Evolutionary conservation across 805 yeast species (phyloP).

Genomic region (Yarrowia yakushimensis): DNA sequence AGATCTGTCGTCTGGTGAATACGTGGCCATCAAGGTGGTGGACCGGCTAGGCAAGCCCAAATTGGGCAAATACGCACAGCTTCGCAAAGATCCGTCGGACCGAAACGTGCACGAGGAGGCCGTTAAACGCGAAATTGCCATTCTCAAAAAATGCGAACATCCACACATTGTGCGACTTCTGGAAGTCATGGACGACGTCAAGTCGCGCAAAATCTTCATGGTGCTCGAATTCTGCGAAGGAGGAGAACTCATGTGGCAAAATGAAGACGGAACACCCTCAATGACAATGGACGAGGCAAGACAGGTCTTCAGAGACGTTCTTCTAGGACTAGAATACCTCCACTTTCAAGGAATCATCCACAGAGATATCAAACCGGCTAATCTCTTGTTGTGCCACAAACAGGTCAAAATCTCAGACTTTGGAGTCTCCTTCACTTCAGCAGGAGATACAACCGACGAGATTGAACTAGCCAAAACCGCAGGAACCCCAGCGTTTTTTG

Average conservation of each 20-base stretch:
- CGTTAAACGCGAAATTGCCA: conserved; percentile 82
- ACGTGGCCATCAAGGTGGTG: conserved; percentile 92
- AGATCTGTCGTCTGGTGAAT: conserved; percentile 52
- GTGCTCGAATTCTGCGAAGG: conserved; percentile 85
- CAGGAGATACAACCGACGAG: conserved; percentile 54
- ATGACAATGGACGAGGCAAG: conserved; percentile 35
- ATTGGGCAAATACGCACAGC: conserved; percentile 45
- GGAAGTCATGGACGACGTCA: conserved; percentile 84
- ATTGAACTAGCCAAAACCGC: conserved; percentile 68
- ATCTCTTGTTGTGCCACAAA: conserved; percentile 64
- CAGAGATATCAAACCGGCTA: conserved; percentile 93
- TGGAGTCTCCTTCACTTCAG: conserved; percentile 74
- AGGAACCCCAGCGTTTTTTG: conserved; percentile 74
- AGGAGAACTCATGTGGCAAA: conserved; percentile 66
- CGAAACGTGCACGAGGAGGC: conserved; percentile 55
- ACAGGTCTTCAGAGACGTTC: conserved; percentile 73
- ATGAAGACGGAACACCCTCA: not conserved
- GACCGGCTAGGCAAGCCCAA: conserved; percentile 64
- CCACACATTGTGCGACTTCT: conserved; percentile 85
- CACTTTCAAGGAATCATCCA: conserved; percentile 90
- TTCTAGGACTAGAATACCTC: conserved; percentile 80
- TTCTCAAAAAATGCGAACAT: conserved; percentile 87
- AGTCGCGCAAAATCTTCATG: conserved; percentile 79
- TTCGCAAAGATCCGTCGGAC: conserved; percentile 27
- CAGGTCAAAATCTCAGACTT: conserved; percentile 87